phyloP scores from a whole-genome alignment of 163 green algal species.

The Picocystis sp. region DNA sequence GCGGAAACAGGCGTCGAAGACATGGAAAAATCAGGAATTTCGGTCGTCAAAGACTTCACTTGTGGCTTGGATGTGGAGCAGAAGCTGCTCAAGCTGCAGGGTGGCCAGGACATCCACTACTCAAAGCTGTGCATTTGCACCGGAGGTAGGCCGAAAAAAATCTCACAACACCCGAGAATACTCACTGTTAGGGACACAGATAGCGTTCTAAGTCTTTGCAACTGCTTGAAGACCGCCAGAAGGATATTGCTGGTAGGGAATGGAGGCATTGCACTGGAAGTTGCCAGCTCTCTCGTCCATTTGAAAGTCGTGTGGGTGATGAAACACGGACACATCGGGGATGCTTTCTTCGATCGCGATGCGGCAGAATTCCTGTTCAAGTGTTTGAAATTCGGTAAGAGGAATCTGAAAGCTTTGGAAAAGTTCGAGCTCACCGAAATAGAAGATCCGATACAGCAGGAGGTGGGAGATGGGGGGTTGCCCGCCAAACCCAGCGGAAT shows the following conservation, averaged over 20 bases:
- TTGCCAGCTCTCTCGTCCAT: conserved; percentile 24
- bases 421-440: neutral
- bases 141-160: conserved; percentile 41
- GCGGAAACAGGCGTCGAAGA: conserved; percentile 2
- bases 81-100: neutral
- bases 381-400: neutral
- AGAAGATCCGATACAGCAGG: conserved; percentile 14
- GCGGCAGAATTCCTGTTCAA: conserved; percentile 48
- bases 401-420: neutral
- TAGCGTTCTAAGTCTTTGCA: conserved; percentile 19
- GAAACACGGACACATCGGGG: conserved; percentile 60
- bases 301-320: conserved; percentile 52
- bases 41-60: conserved; percentile 1
- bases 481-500: neutral
- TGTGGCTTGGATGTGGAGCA: neutral
- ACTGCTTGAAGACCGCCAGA: conserved; percentile 15
- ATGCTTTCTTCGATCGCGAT: conserved; percentile 77
- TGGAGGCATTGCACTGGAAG: conserved; percentile 63
- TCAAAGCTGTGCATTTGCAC: conserved; percentile 54
- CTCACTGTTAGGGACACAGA: conserved; percentile 51
- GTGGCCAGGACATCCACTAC: conserved; percentile 24
- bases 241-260: conserved; percentile 52
- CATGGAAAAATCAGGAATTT: neutral
- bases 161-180: conserved; percentile 15
- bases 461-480: neutral